Conservation (phyloP, 2,329 filamentous ascomycete species). For the Aspergillus pseudoterreus region DNA sequence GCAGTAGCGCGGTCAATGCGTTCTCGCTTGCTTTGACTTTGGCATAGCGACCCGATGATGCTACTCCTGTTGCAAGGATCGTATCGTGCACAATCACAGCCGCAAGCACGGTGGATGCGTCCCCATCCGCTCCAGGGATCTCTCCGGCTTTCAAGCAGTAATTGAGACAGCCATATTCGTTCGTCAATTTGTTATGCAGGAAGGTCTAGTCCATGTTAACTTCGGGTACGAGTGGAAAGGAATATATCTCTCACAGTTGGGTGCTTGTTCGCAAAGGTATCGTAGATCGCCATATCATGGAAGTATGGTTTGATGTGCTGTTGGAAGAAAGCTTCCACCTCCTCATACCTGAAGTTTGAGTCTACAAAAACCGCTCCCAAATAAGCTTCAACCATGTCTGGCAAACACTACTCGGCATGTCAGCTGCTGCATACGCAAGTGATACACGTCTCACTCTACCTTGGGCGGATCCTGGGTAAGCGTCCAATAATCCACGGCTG, state of each 20-base stretch:
- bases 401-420: constrained; percentile 51
- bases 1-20: constrained; percentile 43
- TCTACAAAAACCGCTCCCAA: constrained; percentile 91
- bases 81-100: constrained; percentile 72
- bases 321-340: constrained; percentile 76
- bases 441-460: constrained; percentile 18
- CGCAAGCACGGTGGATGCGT: constrained; percentile 55
- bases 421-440: background rate
- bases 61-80: constrained; percentile 60
- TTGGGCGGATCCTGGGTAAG: constrained; percentile 42
- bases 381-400: constrained; percentile 86
- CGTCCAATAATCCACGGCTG: constrained; percentile 42
- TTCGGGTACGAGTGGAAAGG: background rate
- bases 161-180: constrained; percentile 62
- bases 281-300: constrained; percentile 79
- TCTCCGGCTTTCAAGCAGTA: constrained; percentile 49
- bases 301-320: constrained; percentile 73
- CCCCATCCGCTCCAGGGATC: constrained; percentile 44
- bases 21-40: constrained; percentile 54
- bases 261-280: constrained; percentile 81
- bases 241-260: constrained; percentile 54
- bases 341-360: constrained; percentile 69
- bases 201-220: constrained; percentile 50
- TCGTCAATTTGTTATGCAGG: constrained; percentile 61
- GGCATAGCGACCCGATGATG: constrained; percentile 67